Conservation (phyloP, 768 basidiomycete species). For the Steccherinum ochraceum region DNA sequence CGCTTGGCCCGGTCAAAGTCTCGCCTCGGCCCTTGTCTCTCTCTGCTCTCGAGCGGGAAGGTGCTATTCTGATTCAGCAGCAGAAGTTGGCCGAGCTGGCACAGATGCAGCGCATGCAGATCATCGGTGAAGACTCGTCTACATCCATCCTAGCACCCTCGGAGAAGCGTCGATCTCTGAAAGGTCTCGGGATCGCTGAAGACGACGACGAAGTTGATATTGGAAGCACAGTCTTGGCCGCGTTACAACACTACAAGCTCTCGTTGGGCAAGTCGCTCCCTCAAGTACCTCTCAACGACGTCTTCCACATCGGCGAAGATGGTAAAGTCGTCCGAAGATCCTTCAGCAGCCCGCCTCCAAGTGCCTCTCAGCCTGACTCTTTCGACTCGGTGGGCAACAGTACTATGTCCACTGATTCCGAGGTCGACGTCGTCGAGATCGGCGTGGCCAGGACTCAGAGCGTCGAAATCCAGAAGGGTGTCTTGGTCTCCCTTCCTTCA, state of each 20-base stretch:
- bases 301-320: conserved; percentile 7
- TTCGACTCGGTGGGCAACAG: neutral
- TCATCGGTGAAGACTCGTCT: conserved; percentile 5
- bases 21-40: neutral
- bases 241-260: conserved; percentile 7
- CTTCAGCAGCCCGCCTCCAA: neutral
- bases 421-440: conserved; percentile 6
- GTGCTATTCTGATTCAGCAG: conserved; percentile 4
- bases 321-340: conserved; percentile 8
- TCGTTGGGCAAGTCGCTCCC: conserved; percentile 2
- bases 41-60: neutral
- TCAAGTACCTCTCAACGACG: conserved; percentile 1
- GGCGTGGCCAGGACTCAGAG: conserved; percentile 7
- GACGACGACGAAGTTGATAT: conserved; percentile 9
- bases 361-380: neutral
- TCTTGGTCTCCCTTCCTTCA: conserved; percentile 8
- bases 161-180: neutral
- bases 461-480: conserved; percentile 13
- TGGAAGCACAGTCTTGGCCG: conserved; percentile 7
- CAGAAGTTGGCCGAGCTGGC: conserved; percentile 11
- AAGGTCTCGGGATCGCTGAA: conserved; percentile 9
- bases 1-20: neutral
- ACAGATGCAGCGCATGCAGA: conserved; percentile 12
- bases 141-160: neutral
- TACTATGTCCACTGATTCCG: neutral